Base-by-base conservation (phyloP, 805 yeast species). In the Phaffomyces opuntiae region DNA sequence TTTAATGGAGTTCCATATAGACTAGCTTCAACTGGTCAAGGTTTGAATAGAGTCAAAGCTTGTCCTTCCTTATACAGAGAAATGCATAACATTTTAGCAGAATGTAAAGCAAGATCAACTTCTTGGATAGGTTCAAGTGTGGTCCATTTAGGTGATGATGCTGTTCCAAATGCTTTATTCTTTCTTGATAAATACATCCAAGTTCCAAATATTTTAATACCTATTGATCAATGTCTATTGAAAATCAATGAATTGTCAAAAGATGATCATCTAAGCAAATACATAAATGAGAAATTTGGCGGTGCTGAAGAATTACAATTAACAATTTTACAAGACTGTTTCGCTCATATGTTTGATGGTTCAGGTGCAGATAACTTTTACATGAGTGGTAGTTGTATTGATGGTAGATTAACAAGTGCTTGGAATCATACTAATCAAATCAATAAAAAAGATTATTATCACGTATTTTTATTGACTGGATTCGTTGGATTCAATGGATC, bases 341-440 rank as follows among this genome's bases (percentile, higher is more conserved):
- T 63, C 49, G 68, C 72, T 4, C 73, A 69, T 49, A 68, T 68
- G 72, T 68, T 83, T 61, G 88, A 83, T 60, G 90, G 93, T 2
- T 80, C 87, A 9, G 95, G 95, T 40, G 89, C 90, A 9, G 88
- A 84, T 57, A 85, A 85, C 61, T 85, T 82, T 61, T 84, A 81
- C 60, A 84, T 83, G 72, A 87, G 89, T 29, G 95, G 95, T 2
- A 79, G 87, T 3, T 85, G 95, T 64, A 85, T 85, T 42, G 95
- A 85, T 61, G 95, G 93, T 19, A 75, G 90, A 44, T 67, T 85
- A 40, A 85, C 93, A 0, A 77, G 85, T 44, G 87, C 89, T 3
- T 86, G 91, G 87, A 86, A 84, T 56, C 86, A 87, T 73, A 84
- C 89, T 45, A 85, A 84, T 58, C 74, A 74, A 51, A 78, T 85